Evolutionary conservation across 163 green algal species (phyloP), one percentile per base, ranked within the genome.

Genomic region (Coccomyxa subellipsoidea): DNA sequence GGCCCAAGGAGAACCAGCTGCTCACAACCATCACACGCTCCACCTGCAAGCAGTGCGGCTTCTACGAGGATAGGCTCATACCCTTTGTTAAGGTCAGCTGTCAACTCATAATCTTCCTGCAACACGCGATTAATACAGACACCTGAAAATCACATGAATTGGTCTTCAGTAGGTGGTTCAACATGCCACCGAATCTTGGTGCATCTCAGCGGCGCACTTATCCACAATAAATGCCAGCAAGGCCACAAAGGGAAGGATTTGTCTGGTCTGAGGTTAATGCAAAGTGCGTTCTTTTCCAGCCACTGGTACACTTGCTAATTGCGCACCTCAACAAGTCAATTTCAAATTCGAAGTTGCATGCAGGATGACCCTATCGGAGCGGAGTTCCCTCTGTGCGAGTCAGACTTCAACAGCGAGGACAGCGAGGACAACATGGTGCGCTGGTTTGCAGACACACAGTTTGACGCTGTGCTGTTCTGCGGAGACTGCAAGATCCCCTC

Each of bases 1-100:
- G 70, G 70, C 32, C 70, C 9, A 34, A 31, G 4, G 70, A 77
- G 70, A 34, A 77, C 32, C 32, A 47, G 70, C 70, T 40, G 8
- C 70, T 77, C 27, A 77, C 70, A 10, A 77, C 70, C 32, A 38
- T 77, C 32, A 77, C 70, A 40, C 31, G 32, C 32, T n/a, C 31
- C 70, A n/a, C 32, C 70, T 77, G 70, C 70, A 77, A 77, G 5
- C 31, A 31, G 32, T 77, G 70, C 32, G 70, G 70, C 34, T 38
- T 77, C 32, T 77, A 38, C 7, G 70, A 77, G 70, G 70, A 77
- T 31, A n/a, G 70, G 32, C 70, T 38, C 2, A 38, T 77, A 3
- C 70, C 70, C 70, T 77, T 77, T 31, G 34, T 77, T 8, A 40
- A 23, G 32, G 70, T 77, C 31, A 15, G 70, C 66, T 34, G 8